Evolutionary conservation across 176 grass and related monocot species (phyloP).

Genomic region (Phoenix roebelenii): DNA sequence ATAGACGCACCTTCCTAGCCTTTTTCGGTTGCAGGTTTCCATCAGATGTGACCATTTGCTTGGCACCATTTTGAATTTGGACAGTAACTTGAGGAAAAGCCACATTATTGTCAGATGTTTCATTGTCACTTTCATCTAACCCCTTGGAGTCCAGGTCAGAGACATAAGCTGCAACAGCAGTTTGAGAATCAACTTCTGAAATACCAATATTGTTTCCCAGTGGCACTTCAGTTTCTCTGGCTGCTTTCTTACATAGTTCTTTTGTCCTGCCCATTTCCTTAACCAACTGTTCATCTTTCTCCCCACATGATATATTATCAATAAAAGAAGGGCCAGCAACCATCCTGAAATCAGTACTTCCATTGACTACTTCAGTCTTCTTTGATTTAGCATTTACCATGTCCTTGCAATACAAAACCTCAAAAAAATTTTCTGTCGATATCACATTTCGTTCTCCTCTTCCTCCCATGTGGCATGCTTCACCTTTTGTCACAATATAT

Average conservation of each 20-base stretch:
- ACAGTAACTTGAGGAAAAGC: no score
- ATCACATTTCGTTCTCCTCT: conserved; percentile 12
- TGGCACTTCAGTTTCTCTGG: conserved; percentile 20
- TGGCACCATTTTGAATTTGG: conserved; percentile 14
- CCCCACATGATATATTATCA: conserved; percentile 15
- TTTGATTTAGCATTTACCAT: conserved; percentile 13
- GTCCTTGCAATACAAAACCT: conserved; percentile 16
- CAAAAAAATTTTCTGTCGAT: conserved; percentile 1
- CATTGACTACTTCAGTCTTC: conserved; percentile 6
- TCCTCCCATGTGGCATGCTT: conserved; percentile 15
- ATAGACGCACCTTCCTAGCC: conserved; percentile 33
- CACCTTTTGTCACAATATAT: conserved; percentile 6
- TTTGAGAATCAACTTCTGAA: not conserved
- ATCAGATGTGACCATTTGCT: conserved; percentile 17
- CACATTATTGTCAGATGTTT: no score
- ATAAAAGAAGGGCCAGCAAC: conserved; percentile 22
- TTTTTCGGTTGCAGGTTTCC: conserved; percentile 38
- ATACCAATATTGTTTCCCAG: not conserved
- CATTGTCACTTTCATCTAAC: no score
- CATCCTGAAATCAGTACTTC: conserved; percentile 2
- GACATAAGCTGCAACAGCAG: not conserved
- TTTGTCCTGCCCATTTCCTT: conserved; percentile 22
- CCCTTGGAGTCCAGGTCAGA: not conserved
- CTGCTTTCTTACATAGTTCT: conserved; percentile 22
- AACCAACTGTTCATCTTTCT: conserved; percentile 8